Conservation (phyloP, 306 rosid species). For the Hippophae rhamnoides region DNA sequence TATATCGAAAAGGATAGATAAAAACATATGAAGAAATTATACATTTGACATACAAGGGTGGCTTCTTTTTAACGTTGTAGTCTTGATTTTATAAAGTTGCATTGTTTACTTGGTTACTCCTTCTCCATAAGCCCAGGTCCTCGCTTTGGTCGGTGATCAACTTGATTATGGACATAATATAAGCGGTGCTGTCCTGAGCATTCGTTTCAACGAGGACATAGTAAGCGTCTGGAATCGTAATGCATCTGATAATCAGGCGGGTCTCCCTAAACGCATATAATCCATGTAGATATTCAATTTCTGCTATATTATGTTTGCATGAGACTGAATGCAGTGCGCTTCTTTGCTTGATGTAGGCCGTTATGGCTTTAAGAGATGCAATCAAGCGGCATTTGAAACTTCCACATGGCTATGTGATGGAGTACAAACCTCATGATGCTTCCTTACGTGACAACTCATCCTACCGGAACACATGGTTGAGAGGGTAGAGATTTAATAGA, state of each 20-base stretch:
- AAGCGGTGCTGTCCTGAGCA: constrained; percentile 86
- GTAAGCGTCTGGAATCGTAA: constrained; percentile 85
- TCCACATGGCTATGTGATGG: constrained; percentile 86
- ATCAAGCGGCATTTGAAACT: constrained; percentile 87
- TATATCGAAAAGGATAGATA: background rate
- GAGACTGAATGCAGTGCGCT: background rate
- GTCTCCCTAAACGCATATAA: constrained; percentile 3
- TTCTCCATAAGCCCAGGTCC: constrained; percentile 44
- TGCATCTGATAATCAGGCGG: constrained; percentile 87
- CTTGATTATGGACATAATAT: constrained; percentile 81
- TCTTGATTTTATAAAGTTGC: background rate
- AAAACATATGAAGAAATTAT: background rate
- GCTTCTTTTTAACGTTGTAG: constrained; percentile 1
- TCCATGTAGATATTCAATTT: background rate
- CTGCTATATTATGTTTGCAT: background rate
- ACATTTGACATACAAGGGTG: background rate
- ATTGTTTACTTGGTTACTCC: background rate
- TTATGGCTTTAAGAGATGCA: constrained; percentile 13
- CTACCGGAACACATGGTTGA: constrained; percentile 93
- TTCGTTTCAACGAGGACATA: constrained; percentile 89
- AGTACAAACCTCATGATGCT: constrained; percentile 88
- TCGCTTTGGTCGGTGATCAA: constrained; percentile 88
- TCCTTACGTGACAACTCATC: constrained; percentile 89
- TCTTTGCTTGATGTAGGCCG: constrained; percentile 1
- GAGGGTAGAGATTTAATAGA: constrained; percentile 39